Conservation (phyloP, 371 early-diverging fungal genomes). For the Rhizomucor miehei region DNA sequence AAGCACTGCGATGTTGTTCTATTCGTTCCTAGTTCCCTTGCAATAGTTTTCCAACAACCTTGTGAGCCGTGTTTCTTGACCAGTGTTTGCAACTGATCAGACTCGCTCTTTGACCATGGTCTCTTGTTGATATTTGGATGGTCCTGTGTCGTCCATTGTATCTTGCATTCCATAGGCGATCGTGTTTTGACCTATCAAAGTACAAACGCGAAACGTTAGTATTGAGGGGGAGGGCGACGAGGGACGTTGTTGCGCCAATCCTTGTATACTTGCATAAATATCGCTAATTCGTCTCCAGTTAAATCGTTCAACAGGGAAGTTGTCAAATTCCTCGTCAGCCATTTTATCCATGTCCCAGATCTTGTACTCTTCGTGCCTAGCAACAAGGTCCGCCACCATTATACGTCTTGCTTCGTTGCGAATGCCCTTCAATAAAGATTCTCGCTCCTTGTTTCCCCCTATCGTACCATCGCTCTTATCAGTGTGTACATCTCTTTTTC, state of each 20-base stretch:
- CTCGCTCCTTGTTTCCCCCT: conserved; percentile 9
- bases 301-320: conserved; percentile 57
- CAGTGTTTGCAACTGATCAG: conserved; percentile 37
- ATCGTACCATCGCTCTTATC: background rate
- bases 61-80: conserved; percentile 38
- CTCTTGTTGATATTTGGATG: conserved; percentile 78
- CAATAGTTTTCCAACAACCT: conserved; percentile 68
- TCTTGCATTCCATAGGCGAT: conserved; percentile 68
- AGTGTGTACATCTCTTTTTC: background rate
- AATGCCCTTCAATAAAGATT: conserved; percentile 13
- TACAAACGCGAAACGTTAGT: background rate
- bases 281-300: conserved; percentile 70
- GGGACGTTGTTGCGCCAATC: too few relatives aligned
- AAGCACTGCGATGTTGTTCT: conserved; percentile 83
- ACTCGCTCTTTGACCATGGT: conserved; percentile 65
- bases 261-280: conserved; percentile 43
- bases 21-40: conserved; percentile 57
- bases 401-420: conserved; percentile 15
- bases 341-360: conserved; percentile 36
- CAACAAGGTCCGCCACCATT: background rate
- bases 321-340: conserved; percentile 44
- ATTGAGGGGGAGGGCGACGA: too few relatives aligned
- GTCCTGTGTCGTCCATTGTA: conserved; percentile 83
- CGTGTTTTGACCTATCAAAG: conserved; percentile 53
- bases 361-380: conserved; percentile 2